Percentiles rank a stretch among this genome's conserved stretches.
phyloP scores from a whole-genome alignment of 2,329 filamentous ascomycete species.

The Sclerotinia sclerotiorum region DNA sequence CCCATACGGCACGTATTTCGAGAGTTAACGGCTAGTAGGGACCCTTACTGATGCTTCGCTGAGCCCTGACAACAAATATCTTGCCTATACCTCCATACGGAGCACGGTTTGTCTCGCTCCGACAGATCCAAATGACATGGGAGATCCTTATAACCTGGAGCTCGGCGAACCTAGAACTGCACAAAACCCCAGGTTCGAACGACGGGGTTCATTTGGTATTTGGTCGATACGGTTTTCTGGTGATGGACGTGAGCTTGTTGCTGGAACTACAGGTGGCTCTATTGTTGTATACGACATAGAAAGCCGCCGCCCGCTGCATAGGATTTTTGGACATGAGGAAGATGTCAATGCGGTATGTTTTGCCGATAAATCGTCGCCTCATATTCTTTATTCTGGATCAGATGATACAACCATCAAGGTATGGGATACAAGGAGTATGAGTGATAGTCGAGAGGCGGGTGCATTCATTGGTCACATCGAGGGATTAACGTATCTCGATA shows the following conservation, averaged over 20 bases:
- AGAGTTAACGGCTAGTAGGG: conserved; percentile 47
- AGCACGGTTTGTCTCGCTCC: conserved; percentile 81
- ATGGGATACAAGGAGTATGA: conserved; percentile 93
- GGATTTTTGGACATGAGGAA: conserved; percentile 65
- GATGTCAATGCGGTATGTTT: conserved; percentile 98
- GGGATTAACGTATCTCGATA: conserved; percentile 67
- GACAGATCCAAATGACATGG: conserved; percentile 79
- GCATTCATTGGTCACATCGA: conserved; percentile 67
- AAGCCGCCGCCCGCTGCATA: conserved; percentile 68
- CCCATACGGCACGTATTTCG: not conserved
- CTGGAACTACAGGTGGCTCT: conserved; percentile 75
- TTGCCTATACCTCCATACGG: conserved; percentile 89
- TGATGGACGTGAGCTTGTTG: conserved; percentile 86
- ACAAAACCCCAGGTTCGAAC: conserved; percentile 28
- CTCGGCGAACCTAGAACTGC: conserved; percentile 54
- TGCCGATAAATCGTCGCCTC: conserved; percentile 81
- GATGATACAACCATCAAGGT: conserved; percentile 94
- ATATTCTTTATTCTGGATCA: conserved; percentile 93
- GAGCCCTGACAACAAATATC: conserved; percentile 85
- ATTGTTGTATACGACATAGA: conserved; percentile 95
- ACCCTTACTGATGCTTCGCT: conserved; percentile 92
- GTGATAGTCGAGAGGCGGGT: conserved; percentile 70
- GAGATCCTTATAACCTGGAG: conserved; percentile 78
- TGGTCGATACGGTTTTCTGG: conserved; percentile 93
- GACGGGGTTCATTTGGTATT: conserved; percentile 57